phyloP scores from a whole-genome alignment of 139 green algal genomes.

The Penium margaritaceum region DNA sequence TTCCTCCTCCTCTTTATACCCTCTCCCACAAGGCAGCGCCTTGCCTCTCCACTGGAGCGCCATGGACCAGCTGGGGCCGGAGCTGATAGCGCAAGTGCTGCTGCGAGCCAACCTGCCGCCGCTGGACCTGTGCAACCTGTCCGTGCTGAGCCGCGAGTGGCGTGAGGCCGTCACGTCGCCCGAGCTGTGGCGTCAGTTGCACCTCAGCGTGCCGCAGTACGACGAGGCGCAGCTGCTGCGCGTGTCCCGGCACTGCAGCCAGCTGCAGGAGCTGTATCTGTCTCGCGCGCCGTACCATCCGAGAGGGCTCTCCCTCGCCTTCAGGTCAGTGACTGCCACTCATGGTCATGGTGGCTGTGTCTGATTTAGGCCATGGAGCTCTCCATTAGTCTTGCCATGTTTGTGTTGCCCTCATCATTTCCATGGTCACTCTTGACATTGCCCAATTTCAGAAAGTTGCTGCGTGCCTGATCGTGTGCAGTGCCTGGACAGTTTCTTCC shows the following conservation, averaged over 20 bases:
- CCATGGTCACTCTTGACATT: no score
- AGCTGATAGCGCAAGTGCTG: neutral
- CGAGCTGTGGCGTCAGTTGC: neutral
- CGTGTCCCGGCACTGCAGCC: neutral
- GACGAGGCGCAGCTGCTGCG: neutral
- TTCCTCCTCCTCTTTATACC: no score
- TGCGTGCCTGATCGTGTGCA: no score
- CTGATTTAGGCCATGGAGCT: no score
- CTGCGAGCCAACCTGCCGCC: neutral
- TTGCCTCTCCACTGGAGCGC: no score
- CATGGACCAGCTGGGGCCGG: conserved; percentile 1
- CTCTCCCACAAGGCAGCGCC: no score
- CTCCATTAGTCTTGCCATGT: no score
- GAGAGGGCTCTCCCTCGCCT: neutral
- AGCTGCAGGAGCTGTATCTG: neutral
- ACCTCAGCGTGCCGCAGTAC: neutral
- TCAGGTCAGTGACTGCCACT: no score
- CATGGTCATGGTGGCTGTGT: no score
- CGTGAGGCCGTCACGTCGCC: neutral
- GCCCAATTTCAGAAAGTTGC: no score
- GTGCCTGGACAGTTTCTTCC: no score
- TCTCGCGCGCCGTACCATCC: neutral
- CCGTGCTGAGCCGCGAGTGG: neutral
- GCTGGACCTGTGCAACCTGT: neutral
- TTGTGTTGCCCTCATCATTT: no score